Evolutionary conservation across 2,329 filamentous ascomycete genomes (phyloP).

Genomic region (Ilyonectria destructans): DNA sequence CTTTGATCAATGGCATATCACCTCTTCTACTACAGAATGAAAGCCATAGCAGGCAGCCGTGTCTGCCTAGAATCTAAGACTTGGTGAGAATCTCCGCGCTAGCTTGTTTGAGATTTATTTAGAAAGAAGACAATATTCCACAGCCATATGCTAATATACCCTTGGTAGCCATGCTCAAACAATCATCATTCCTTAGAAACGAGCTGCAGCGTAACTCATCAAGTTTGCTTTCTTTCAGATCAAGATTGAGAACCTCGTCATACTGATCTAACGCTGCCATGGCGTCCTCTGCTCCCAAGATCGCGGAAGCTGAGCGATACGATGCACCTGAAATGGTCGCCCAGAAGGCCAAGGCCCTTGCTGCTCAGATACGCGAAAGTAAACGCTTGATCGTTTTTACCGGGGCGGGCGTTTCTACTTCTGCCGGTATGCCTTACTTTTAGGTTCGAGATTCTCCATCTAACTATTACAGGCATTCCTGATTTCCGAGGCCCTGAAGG

Average conservation of each 20-base stretch:
- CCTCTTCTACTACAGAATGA: too few species aligned
- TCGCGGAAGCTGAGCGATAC: slow-evolving; percentile 35
- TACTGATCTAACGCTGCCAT: slow-evolving; percentile 21
- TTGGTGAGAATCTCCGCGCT: too few species aligned
- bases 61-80: too few species aligned
- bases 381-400: slow-evolving; percentile 65
- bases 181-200: not conserved
- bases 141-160: too few species aligned
- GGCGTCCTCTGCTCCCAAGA: slow-evolving; percentile 34
- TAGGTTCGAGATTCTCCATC: fast-evolving
- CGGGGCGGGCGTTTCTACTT: slow-evolving; percentile 64
- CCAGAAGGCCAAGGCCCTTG: slow-evolving; percentile 57
- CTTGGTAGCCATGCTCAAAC: too few species aligned
- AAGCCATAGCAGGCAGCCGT: too few species aligned
- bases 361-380: slow-evolving; percentile 57
- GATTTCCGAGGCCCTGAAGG: slow-evolving; percentile 66
- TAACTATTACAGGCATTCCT: slow-evolving; percentile 56
- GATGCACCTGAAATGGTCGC: slow-evolving; percentile 38
- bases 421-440: slow-evolving; percentile 53
- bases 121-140: too few species aligned
- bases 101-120: too few species aligned
- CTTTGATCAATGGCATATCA: not conserved
- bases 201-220: not conserved
- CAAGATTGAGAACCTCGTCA: not conserved
- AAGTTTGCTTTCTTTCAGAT: not conserved